phyloP scores from a whole-genome alignment of 2,329 filamentous ascomycete genomes.

The Nigrograna mackinnonii region DNA sequence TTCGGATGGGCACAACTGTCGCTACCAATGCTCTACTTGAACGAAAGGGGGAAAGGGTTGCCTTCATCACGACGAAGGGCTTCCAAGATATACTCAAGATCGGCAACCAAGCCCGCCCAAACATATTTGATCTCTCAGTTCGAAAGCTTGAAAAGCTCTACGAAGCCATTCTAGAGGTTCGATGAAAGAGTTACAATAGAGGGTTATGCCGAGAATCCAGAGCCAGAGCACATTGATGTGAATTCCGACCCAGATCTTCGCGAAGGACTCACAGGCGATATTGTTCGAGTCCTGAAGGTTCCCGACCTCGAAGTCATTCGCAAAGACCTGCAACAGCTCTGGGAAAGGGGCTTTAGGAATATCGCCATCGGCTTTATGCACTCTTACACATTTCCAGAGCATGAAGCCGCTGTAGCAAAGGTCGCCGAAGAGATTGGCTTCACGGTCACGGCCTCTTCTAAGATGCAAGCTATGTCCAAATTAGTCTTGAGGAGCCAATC shows the following conservation, averaged over 20 bases:
- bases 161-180: constrained; percentile 19
- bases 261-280: neutral
- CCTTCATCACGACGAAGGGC: too few species aligned
- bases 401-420: constrained; percentile 25
- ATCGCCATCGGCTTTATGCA: constrained; percentile 32
- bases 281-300: neutral
- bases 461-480: constrained; percentile 5
- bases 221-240: too few species aligned
- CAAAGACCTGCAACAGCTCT: neutral
- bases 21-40: constrained; percentile 28
- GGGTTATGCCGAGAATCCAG: neutral
- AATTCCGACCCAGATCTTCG: neutral
- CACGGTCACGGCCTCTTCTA: constrained; percentile 30
- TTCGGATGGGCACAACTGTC: constrained; percentile 25
- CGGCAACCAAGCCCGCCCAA: constrained; percentile 26
- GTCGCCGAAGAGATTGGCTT: constrained; percentile 32
- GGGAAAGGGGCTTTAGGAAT: constrained; percentile 18
- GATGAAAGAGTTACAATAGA: constrained; percentile 28
- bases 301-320: neutral
- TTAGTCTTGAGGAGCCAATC: neutral
- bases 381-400: constrained; percentile 34
- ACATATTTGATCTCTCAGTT: constrained; percentile 27
- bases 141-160: constrained; percentile 19
- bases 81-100: constrained; percentile 23
- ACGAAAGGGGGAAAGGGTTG: constrained; percentile 12